Conservation (phyloP, 2,329 filamentous ascomycete species). For the Clonostachys solani region DNA sequence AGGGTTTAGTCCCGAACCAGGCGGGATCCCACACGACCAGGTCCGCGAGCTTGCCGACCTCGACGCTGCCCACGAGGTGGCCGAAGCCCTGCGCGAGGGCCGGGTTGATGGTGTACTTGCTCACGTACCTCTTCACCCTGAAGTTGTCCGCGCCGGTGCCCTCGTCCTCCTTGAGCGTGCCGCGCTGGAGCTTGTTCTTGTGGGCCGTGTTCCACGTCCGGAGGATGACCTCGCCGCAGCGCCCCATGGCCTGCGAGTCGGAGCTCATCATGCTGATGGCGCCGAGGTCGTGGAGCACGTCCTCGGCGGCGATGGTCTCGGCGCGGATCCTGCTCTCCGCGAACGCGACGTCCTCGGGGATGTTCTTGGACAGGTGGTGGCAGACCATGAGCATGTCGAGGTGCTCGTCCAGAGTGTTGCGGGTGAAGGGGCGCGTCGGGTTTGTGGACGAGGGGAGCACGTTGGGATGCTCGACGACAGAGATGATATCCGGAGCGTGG, state of each 20-base stretch:
- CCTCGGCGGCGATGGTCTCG: slow-evolving; percentile 94
- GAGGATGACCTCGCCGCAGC: slow-evolving; percentile 88
- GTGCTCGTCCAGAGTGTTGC: slow-evolving; percentile 92
- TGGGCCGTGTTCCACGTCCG: slow-evolving; percentile 96
- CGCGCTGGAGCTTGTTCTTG: slow-evolving; percentile 90
- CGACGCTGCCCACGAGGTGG: slow-evolving; percentile 81
- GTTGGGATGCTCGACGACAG: slow-evolving; percentile 82
- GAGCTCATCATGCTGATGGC: slow-evolving; percentile 98
- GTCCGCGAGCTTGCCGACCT: slow-evolving; percentile 87
- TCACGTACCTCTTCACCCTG: slow-evolving; percentile 86
- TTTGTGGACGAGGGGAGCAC: slow-evolving; percentile 90
- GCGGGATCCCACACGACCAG: slow-evolving; percentile 82
- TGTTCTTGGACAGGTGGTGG: slow-evolving; percentile 88
- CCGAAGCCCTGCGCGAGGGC: slow-evolving; percentile 87
- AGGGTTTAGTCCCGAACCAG: slow-evolving; percentile 85
- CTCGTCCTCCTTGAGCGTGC: slow-evolving; percentile 70
- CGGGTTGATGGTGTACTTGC: slow-evolving; percentile 95
- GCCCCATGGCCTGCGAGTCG: slow-evolving; percentile 95
- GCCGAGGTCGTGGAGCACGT: slow-evolving; percentile 90
- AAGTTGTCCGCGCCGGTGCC: slow-evolving; percentile 83
- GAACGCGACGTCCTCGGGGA: slow-evolving; percentile 93
- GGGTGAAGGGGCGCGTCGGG: slow-evolving; percentile 84
- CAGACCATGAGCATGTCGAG: slow-evolving; percentile 99
- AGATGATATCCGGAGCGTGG: slow-evolving; percentile 94
- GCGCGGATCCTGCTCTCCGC: slow-evolving; percentile 91